phyloP scores from a whole-genome alignment of 257 asterid species.

The Primulina eburnea region DNA sequence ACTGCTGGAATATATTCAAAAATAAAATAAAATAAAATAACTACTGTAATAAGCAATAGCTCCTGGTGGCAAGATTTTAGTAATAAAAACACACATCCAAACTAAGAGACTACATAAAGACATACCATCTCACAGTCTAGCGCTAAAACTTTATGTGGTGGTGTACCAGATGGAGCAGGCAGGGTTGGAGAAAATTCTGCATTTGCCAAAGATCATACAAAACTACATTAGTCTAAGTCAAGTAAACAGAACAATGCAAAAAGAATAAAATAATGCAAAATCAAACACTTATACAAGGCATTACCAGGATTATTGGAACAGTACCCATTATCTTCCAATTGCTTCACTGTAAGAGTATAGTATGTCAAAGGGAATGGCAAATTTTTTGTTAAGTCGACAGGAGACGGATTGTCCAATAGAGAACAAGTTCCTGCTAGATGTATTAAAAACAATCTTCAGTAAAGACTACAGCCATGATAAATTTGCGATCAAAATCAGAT shows the following conservation, averaged over 20 bases:
- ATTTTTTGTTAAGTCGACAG: conserved; percentile 38
- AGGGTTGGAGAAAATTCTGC: conserved; percentile 72
- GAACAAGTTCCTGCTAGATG: conserved; percentile 41
- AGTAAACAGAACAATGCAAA: background rate
- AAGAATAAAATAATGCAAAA: conserved; percentile 5
- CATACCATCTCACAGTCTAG: conserved; percentile 97
- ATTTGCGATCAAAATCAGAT: background rate
- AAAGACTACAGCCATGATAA: conserved; percentile 16
- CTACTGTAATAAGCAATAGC: background rate
- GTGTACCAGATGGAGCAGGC: conserved; percentile 76
- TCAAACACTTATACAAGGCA: conserved; percentile 10
- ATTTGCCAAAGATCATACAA: conserved; percentile 23
- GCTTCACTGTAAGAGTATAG: conserved; percentile 73
- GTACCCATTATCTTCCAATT: conserved; percentile 90
- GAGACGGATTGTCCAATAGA: conserved; percentile 33
- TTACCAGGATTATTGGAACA: conserved; percentile 59
- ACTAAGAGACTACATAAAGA: conserved; percentile 15
- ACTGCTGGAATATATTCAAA: background rate
- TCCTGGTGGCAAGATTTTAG: background rate
- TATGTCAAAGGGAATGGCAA: conserved; percentile 75
- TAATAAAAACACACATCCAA: conserved; percentile 1
- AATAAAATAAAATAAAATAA: too few species aligned
- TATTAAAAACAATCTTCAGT: conserved; percentile 4
- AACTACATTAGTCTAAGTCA: background rate
- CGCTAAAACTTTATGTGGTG: conserved; percentile 67